Evolutionary conservation across 495 filamentous ascomycete species (phyloP).

Genomic region (Letharia lupina): DNA sequence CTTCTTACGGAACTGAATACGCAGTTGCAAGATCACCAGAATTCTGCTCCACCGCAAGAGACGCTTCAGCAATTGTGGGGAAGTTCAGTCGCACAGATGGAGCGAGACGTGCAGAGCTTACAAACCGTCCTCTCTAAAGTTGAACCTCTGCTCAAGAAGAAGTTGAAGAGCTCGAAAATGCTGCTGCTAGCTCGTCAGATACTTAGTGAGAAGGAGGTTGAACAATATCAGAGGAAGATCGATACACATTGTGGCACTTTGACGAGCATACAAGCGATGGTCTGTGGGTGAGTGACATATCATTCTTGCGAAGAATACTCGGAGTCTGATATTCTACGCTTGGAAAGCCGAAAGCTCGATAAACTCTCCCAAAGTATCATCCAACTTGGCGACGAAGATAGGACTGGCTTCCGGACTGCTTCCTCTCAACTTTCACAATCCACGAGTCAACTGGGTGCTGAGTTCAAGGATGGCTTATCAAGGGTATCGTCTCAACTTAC

Average conservation of each 20-base stretch:
- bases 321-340: background rate
- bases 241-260: background rate
- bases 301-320: background rate
- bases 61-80: background rate
- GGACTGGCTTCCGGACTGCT: background rate
- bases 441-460: background rate
- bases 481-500: background rate
- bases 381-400: background rate
- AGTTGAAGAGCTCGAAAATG: background rate
- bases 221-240: background rate
- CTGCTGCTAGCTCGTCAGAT: background rate
- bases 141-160: conserved; percentile 1
- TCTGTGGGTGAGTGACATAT: conserved; percentile 4
- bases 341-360: conserved; percentile 6
- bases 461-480: conserved; percentile 2
- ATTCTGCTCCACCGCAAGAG: background rate
- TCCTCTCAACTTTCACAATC: conserved; percentile 5
- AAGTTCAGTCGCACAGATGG: background rate
- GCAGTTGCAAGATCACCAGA: background rate
- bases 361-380: background rate
- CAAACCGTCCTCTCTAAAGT: background rate
- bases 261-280: background rate
- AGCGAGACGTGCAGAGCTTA: conserved; percentile 5
- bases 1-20: background rate
- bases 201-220: conserved; percentile 7